A percentile compares a stretch with the other conserved stretches of the same genome.
Evolutionary conservation across 2,329 filamentous ascomycete species (phyloP).

Genomic region (Ploettnerulaceae sp.): DNA sequence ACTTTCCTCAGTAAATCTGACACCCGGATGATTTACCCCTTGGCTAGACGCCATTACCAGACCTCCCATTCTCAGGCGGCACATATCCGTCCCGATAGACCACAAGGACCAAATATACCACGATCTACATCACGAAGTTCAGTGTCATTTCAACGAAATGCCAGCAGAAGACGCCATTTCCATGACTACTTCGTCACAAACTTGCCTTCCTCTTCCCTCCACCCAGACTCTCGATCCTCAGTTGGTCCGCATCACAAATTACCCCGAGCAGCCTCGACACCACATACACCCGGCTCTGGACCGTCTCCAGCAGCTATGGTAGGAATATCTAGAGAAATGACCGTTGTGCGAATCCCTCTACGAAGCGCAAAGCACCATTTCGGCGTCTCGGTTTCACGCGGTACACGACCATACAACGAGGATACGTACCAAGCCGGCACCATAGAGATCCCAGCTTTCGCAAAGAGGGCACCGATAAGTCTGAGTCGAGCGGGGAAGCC

Average conservation of each 20-base stretch:
- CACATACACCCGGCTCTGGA: constrained; percentile 57
- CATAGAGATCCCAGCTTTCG: constrained; percentile 88
- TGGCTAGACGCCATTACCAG: constrained; percentile 7
- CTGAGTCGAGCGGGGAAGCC: constrained; percentile 31
- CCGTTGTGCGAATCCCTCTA: constrained; percentile 90
- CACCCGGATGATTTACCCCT: not conserved
- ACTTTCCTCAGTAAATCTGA: constrained; percentile 24
- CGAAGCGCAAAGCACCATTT: constrained; percentile 95
- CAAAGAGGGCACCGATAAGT: constrained; percentile 70
- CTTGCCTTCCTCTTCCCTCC: constrained; percentile 85
- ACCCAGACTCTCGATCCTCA: constrained; percentile 70
- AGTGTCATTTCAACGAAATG: not conserved
- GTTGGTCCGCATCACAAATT: constrained; percentile 74
- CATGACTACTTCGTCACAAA: constrained; percentile 98
- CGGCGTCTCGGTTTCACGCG: constrained; percentile 72
- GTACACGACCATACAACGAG: constrained; percentile 85
- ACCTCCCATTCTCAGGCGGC: constrained; percentile 6
- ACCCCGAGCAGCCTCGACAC: constrained; percentile 76
- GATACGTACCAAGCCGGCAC: constrained; percentile 93
- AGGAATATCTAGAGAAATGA: constrained; percentile 67
- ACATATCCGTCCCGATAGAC: constrained; percentile 4
- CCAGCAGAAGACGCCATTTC: constrained; percentile 45
- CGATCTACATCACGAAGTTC: not conserved
- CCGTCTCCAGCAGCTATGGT: constrained; percentile 54
- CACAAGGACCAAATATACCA: constrained; percentile 6